Evolutionary conservation across 495 filamentous ascomycete species (phyloP), one percentile per base, ranked within the genome.

Genomic region (Lasiosphaeria ovina): DNA sequence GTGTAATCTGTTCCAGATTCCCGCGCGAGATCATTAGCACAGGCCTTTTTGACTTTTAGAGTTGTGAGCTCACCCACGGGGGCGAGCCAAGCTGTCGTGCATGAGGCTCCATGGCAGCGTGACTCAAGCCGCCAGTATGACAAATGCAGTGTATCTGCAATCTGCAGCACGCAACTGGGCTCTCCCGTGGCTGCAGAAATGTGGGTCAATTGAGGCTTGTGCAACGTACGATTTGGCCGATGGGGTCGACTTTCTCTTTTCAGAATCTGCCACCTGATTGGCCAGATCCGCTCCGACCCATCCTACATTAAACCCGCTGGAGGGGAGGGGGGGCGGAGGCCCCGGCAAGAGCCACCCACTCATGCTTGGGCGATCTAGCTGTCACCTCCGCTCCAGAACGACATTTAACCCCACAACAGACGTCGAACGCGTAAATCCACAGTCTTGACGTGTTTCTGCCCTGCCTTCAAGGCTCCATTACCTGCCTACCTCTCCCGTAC

Each of bases 1-100:
- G 24, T 24, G 24, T 24, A 24, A 24, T 24, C 24, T 24, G 24
- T 24, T 24, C 24, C 24, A 24, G 24, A 24, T 24, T 24, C 24
- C 24, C 24, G 24, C 24, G 24, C 38, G 12, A 47, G 44, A 47
- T 42, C 14, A 42, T 42, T 4, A 3, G 44, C 6, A 47, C 24
- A 47, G 44, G 44, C 5, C 44, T 47, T 47, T 47, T 47, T 14
- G 44, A 47, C 44, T 47, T 47, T 47, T 47, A 47, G 44, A 47
- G 44, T 47, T 47, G 11, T 7, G 8, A 24, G 24, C 24, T 24
- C 24, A 24, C 24, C 24, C 24, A 24, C 24, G 2, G 24, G 24
- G 2, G 24, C 24, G 24, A 24, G 24, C 38, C 38, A 42, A 9
- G 38, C 38, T 14, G 14, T 3, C 8, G 12, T n/a, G 44, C 6